Base-by-base conservation (phyloP, 2,329 filamentous ascomycete species). In the Leptographium galeiforme region DNA sequence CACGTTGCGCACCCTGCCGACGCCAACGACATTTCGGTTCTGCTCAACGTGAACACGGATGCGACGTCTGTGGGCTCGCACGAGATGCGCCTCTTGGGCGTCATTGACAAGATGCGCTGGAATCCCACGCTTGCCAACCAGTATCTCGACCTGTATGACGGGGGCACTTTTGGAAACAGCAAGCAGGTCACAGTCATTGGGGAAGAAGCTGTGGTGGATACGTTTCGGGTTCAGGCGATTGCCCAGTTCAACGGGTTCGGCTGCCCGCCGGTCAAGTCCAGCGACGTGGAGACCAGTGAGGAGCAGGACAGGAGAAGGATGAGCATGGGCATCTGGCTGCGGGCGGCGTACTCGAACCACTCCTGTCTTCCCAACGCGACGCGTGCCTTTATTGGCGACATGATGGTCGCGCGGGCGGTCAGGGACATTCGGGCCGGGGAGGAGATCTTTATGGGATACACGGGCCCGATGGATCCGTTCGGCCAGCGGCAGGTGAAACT, bases 21-120 rank as follows among this genome's bases (percentile, higher is more conserved):
- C 59, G 68, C 72, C 12, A 64, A 66, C 30, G 63, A 71, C 39
- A 70, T 70, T 7, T 69, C 68, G 0, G 69, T 73, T 48, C 67
- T 72, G 1, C 72, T 70, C 60, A 68, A 71, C 48, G 61, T 64
- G 6, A 64, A 71, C 58, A 71, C 70, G 5, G 19, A 48, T 10
- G 47, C 32, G 13, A 13, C 45, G 1, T 25, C 38, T 11, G 12
- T 40, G 4, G 53, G 53, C 16, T 32, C 44, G 11, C 33, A 56
- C 2, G 32, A 39, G 12, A 48, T 48, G 19, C 30, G 32, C 4
- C 44, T 57, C 2, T 43, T 39, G 8, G 48, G 48, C n/a, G 13
- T 45, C 4, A n/a, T 56, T 8, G 54, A 57, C 39, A 60, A 59
- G 55, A 36, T 60, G 16, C 43, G 41, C 2, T 57, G 55, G 52